Base-by-base conservation (phyloP, 768 basidiomycete genomes). In the Tricholoma furcatifolium region DNA sequence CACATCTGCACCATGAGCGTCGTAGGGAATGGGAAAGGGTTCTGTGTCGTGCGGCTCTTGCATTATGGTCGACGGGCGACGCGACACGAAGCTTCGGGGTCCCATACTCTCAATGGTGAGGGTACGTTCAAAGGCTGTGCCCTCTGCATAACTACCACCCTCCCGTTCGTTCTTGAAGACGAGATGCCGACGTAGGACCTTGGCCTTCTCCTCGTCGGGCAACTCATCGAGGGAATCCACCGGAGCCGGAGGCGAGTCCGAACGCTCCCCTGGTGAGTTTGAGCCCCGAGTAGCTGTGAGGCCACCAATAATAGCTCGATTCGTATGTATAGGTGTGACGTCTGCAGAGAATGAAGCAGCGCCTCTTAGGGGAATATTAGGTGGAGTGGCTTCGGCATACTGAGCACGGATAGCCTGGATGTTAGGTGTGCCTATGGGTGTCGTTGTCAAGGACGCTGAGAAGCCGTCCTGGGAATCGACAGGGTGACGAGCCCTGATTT, bases 1-100 rank as follows among this genome's bases (percentile, higher is more conserved):
- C 55, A 95, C 84, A 64, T 97, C 94, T 23, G 88, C 93, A 30
- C 94, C 94, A 15, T 82, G 85, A 3, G 89, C 86, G 69, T 92
- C 76, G 65, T 92, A 96, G 1, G 88, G 88, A 40, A 96, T 86
- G n/a, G 91, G 87, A 62, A 96, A 97, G 1, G 82, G 71, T 49
- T 92, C 90, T 0, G 81, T 73, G 31, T 80, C 78, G 49, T 85
- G 80, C 62, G 74, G 61, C 34, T 55, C 65, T 32, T 61, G 50
- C 23, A 44, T 27, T 14, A 67, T 62, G 17, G 63, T 61, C 20
- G 68, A 67, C n/a, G 66, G 66, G 23, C 61, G 54, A 34, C 69
- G 64, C n/a, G 69, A 64, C 6, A 53, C 47, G 11, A 60, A 39
- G 15, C 49, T 57, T n/a, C 60, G 60, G 14, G 50, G 66, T 27